Conservation (phyloP, 208 protist species). For the Acanthamoeba triangularis region DNA sequence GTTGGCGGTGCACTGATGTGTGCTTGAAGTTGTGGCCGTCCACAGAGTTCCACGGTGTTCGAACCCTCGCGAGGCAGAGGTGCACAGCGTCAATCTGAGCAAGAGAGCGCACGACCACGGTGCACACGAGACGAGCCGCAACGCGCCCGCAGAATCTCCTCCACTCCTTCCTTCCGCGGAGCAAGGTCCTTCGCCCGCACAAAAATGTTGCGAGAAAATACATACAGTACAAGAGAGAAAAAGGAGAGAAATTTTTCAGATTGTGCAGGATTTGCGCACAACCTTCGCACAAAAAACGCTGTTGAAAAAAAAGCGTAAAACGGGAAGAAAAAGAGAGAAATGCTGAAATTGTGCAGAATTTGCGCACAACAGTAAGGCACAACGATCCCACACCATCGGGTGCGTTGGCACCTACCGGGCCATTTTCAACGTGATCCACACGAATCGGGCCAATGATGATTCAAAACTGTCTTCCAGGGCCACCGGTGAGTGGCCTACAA, state of each 20-base stretch:
- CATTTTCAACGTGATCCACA: neutral
- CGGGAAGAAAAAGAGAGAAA: too few species aligned
- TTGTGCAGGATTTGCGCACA: too few species aligned
- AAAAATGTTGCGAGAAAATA: neutral
- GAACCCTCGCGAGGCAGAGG: neutral
- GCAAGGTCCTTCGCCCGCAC: too few species aligned
- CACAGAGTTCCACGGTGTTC: neutral
- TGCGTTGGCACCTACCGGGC: neutral
- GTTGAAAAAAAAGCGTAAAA: too few species aligned
- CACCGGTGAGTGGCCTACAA: neutral
- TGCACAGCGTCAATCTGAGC: neutral
- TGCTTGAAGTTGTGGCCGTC: too few species aligned
- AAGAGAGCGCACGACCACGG: neutral
- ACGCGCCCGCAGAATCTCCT: neutral
- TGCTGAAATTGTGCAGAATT: neutral
- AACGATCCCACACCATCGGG: neutral
- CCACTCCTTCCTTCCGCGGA: constrained; percentile 24
- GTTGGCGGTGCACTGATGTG: too few species aligned
- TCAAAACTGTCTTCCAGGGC: neutral
- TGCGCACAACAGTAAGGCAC: neutral
- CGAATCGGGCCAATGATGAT: neutral
- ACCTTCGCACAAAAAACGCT: too few species aligned
- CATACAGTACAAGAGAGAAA: neutral
- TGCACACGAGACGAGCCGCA: neutral
- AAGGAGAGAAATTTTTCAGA: neutral